These are phyloP conservation scores for Cyamopsis tetragonoloba DNA, from an alignment of 306 rosid species.

Conservation along the genomic window DNA sequence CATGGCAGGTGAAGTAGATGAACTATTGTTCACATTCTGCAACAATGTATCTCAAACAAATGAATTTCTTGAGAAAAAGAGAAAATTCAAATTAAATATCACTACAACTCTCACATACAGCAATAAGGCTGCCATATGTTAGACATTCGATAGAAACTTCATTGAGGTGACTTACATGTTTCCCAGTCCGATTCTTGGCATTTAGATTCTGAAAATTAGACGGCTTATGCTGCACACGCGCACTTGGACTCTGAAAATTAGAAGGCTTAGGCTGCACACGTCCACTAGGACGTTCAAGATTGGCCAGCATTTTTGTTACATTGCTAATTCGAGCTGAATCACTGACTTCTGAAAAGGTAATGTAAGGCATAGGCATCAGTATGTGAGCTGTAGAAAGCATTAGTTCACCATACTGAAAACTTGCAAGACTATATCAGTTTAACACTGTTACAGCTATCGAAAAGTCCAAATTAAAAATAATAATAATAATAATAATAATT, in stretches of 20 bases:
- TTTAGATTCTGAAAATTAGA: slow-evolving; percentile 35
- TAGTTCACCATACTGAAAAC: not conserved
- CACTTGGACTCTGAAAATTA: slow-evolving; percentile 32
- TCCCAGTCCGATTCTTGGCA: slow-evolving; percentile 29
- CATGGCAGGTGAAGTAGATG: slow-evolving; percentile 36
- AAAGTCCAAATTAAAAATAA: not conserved
- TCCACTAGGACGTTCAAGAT: slow-evolving; percentile 27
- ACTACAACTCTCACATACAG: slow-evolving; percentile 10
- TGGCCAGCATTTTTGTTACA: slow-evolving; percentile 32
- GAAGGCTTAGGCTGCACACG: slow-evolving; percentile 44
- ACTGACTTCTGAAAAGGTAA: slow-evolving; percentile 39
- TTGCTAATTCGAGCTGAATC: slow-evolving; percentile 32
- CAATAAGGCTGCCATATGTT: not conserved
- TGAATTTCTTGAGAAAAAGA: slow-evolving; percentile 10
- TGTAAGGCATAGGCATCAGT: slow-evolving; percentile 8
- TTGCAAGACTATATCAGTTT: slow-evolving; percentile 12
- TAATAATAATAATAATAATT: not conserved
- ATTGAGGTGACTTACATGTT: slow-evolving; percentile 42
- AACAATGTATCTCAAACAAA: slow-evolving; percentile 30
- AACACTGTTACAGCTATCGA: slow-evolving; percentile 7
- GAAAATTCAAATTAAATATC: not conserved
- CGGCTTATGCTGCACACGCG: slow-evolving; percentile 37
- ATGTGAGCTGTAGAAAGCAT: slow-evolving; percentile 2
- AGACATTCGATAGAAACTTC: not conserved
- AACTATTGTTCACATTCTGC: slow-evolving; percentile 42